Evolutionary conservation across 495 filamentous ascomycete genomes (phyloP), one percentile per base, ranked within the genome.

Genomic region (Cercophora newfieldiana): DNA sequence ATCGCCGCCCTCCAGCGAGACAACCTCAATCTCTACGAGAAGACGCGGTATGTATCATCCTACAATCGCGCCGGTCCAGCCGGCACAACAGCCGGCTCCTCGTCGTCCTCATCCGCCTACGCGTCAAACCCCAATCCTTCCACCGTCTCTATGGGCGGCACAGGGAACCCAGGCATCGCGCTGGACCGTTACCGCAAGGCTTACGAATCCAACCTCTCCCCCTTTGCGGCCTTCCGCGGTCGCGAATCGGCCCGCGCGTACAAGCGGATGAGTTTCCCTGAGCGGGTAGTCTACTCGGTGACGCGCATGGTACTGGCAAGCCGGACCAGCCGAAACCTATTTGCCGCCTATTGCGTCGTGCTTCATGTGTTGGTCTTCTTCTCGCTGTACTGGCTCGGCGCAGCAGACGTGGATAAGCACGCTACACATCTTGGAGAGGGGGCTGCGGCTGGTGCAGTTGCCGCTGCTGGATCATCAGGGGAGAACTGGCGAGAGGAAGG

Each of bases 1-100:
- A 87, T 99, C 68, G 89, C 93, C 48, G 90, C 92, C 12, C 82
- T 99, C 14, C 95, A 98, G 73, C 95, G 93, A 75, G 95, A 99
- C 77, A 99, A 99, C 74, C 85, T 99, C 31, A 90, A 91, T 71
- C 87, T 99, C 2, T 99, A 99, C 75, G 95, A 99, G 75, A 99
- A 97, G 83, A 97, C 95, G 33, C 88, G 95, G 47, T 99, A 98
- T 77, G 88, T 97, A 14, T 96, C 93, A 16, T 91, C 92, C 4
- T 98, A 97, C 82, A 94, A 87, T 72, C 88, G 92, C 57, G 83
- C 82, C 53, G 82, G 81, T 0, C 79, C 80, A 8, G 88, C 30
- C 14, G 44, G 24, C n/a, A 82, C 81, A 50, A 81, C 83, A 2
- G 79, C 81, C 14, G 76, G 79, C n/a, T 80, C 85, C 58, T 82